Conservation (phyloP, 2,329 filamentous ascomycete genomes). For the Elsinoe arachidis region DNA sequence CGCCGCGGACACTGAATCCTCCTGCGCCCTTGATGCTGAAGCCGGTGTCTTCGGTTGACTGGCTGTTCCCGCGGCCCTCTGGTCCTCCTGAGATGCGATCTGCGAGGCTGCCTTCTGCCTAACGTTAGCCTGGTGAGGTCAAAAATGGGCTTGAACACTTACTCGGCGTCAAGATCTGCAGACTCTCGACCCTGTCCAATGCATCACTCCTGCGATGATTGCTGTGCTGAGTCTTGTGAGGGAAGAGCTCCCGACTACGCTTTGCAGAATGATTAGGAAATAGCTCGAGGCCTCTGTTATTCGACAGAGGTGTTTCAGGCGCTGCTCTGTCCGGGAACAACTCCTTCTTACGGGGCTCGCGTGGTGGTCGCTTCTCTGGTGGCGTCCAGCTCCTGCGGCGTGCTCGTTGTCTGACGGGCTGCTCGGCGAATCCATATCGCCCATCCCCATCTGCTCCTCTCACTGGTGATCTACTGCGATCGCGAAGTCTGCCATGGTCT, state of each 20-base stretch:
- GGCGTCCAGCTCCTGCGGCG: slow-evolving; percentile 37
- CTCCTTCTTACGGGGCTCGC: slow-evolving; percentile 15
- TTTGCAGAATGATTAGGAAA: slow-evolving; percentile 18
- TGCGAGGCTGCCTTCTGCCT: slow-evolving; percentile 14
- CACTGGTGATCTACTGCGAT: slow-evolving; percentile 52
- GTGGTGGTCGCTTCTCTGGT: slow-evolving; percentile 15
- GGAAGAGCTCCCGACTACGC: slow-evolving; percentile 35
- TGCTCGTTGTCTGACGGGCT: slow-evolving; percentile 36
- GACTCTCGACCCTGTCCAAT: slow-evolving; percentile 27
- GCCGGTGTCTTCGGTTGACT: slow-evolving; percentile 16
- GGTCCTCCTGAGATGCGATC: slow-evolving; percentile 17
- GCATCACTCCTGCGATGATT: slow-evolving; percentile 39
- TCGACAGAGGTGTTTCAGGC: slow-evolving; percentile 3
- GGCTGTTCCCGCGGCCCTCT: slow-evolving; percentile 6
- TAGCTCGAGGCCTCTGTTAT: slow-evolving; percentile 10
- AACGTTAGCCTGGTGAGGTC: neutral
- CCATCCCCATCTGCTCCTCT: slow-evolving; percentile 43
- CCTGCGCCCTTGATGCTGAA: slow-evolving; percentile 29
- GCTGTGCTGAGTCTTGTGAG: slow-evolving; percentile 24
- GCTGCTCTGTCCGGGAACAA: neutral
- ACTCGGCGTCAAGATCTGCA: slow-evolving; percentile 12
- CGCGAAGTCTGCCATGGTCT: slow-evolving; percentile 40
- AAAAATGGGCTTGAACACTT: slow-evolving; percentile 14
- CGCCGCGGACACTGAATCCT: slow-evolving; percentile 26
- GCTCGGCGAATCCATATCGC: slow-evolving; percentile 41